Evolutionary conservation across 306 rosid genomes (phyloP).

Genomic region (Fagus sylvatica): DNA sequence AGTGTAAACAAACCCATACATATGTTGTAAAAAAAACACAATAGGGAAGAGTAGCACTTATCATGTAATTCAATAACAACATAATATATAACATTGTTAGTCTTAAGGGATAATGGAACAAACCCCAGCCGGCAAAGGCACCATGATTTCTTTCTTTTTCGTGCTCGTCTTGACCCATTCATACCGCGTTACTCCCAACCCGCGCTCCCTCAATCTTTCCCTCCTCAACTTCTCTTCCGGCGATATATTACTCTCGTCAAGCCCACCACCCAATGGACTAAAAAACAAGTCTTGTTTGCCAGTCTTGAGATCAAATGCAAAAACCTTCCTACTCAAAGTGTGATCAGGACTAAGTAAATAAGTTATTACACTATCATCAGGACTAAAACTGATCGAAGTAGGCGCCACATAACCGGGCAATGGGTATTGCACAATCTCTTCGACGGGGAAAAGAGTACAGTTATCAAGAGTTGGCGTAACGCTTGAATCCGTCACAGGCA

Average conservation of each 20-base stretch:
- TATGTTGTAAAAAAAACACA: background rate
- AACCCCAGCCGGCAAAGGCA: conserved; percentile 97
- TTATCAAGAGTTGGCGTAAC: conserved; percentile 52
- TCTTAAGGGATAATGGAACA: conserved; percentile 33
- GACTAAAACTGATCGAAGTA: conserved; percentile 76
- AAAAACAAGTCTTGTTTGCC: conserved; percentile 62
- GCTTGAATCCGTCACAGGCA: conserved; percentile 75
- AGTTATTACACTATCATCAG: conserved; percentile 65
- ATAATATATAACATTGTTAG: background rate
- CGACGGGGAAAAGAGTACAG: conserved; percentile 62
- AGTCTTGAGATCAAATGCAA: conserved; percentile 59
- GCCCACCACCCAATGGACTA: conserved; percentile 88
- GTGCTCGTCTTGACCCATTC: conserved; percentile 88
- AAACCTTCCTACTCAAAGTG: conserved; percentile 67
- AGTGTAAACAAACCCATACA: background rate
- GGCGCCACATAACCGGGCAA: conserved; percentile 90
- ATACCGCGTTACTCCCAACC: conserved; percentile 89
- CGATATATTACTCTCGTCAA: conserved; percentile 85
- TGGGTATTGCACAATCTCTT: conserved; percentile 88
- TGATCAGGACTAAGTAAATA: conserved; percentile 82
- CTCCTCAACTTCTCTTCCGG: conserved; percentile 91
- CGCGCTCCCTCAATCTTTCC: conserved; percentile 95
- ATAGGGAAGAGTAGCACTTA: background rate
- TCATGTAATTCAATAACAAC: background rate
- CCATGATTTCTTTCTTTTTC: conserved; percentile 67